These are phyloP conservation scores for Pythium plurisporium DNA, from an alignment of 352 stramenopile genomes.

Conservation along the genomic window DNA sequence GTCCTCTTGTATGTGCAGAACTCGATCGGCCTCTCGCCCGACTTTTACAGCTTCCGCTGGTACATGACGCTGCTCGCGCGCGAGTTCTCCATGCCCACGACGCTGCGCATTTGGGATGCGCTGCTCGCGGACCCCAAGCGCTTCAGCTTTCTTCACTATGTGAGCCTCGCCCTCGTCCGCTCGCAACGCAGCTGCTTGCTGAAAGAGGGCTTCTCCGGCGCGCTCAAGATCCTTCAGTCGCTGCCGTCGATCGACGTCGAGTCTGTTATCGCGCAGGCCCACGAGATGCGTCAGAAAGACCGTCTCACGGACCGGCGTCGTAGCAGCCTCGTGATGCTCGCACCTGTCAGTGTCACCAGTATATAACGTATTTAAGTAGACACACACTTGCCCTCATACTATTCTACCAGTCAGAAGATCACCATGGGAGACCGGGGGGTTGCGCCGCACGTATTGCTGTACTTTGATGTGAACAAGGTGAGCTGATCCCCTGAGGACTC, in stretches of 20 bases:
- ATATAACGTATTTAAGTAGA: neutral
- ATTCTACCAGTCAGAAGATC: no score
- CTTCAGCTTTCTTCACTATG: constrained; percentile 71
- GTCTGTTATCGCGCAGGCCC: constrained; percentile 30
- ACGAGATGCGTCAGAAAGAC: constrained; percentile 48
- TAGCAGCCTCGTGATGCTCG: neutral
- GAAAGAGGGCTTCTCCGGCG: constrained; percentile 32
- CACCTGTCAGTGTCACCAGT: neutral
- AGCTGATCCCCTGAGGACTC: no score
- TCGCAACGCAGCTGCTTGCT: constrained; percentile 41
- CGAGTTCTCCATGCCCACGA: constrained; percentile 55
- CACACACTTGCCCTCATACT: neutral
- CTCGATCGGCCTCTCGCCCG: constrained; percentile 47
- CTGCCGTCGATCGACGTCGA: constrained; percentile 30
- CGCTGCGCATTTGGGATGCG: constrained; percentile 58
- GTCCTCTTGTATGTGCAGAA: no score
- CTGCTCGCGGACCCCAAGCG: constrained; percentile 52
- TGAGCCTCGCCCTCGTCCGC: constrained; percentile 49
- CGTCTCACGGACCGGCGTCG: constrained; percentile 26
- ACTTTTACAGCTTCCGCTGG: constrained; percentile 70
- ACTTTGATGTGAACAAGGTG: constrained; percentile 84
- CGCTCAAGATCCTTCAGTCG: constrained; percentile 42
- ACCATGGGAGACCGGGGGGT: neutral
- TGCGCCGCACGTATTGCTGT: constrained; percentile 55
- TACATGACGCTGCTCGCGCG: constrained; percentile 64